Evolutionary conservation across 176 grass and related monocot species (phyloP), one percentile per base, ranked within the genome.

Genomic region (Poa pratensis): DNA sequence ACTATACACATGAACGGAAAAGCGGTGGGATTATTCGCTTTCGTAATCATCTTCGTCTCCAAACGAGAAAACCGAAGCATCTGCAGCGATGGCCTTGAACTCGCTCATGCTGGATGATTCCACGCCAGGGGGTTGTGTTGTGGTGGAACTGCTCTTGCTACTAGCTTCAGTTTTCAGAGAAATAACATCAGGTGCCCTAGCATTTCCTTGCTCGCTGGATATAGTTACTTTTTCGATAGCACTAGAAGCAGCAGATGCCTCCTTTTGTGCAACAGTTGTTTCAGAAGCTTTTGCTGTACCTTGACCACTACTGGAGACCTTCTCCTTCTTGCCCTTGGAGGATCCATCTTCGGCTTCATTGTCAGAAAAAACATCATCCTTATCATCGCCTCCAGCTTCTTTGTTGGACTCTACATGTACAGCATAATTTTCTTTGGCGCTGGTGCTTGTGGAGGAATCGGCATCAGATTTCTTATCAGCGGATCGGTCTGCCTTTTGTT

Each of bases 11-110:
- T 39, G 37, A 48, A 2, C 14, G 23, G 69, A 77, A 64, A 34
- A 24, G 72, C 8, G 13, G 28, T 79, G 18, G 61, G 32, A n/a
- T 64, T 81, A 99, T 73, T 99, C 94, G 16, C 97, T 99, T 80
- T 91, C 94, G 12, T 99, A 99, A 27, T 99, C 93, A 40, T 99
- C 96, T 51, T 99, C 97, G 4, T 99, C 97, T 26, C 97, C 94
- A 18, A 96, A 99, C 4, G 91, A 94, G 63, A 96, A 99, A 46
- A 99, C 91, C 0, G 94, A 99, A 49, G 94, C 92, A 68, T 99
- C 94, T 73, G 97, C 94, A 7, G 94, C 94, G 62, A 99, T 99
- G 22, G 92, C 93, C 84, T 99, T 94, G 86, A 99, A 99, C 75
- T 96, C 97, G 23, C 91, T 99, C 94, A 94, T 76, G 70, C 88